Percentiles rank a stretch among this genome's conserved stretches.
Conservation (phyloP, 306 rosid genomes). For the Trifolium pratense region DNA sequence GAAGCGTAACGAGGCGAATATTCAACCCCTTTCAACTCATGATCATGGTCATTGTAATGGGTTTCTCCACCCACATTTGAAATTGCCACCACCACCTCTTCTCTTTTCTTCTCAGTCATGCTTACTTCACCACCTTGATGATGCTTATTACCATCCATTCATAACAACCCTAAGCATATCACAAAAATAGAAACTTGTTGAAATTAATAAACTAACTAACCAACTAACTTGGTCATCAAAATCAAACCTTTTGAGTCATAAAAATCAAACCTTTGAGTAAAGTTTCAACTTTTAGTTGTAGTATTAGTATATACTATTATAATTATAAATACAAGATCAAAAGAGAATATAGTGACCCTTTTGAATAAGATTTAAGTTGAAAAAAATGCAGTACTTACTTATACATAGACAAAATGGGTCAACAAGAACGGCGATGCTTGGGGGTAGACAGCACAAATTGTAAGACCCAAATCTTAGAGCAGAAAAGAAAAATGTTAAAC, state of each 20-base stretch:
- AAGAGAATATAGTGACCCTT: too few species aligned
- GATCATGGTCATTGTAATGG: slow-evolving; percentile 12
- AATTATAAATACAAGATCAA: too few species aligned
- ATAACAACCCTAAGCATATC: slow-evolving; percentile 37
- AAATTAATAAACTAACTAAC: not conserved
- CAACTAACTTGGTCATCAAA: not conserved
- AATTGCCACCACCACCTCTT: slow-evolving; percentile 64
- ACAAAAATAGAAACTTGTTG: slow-evolving; percentile 3
- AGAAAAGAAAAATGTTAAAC: too few species aligned
- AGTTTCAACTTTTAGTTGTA: too few species aligned
- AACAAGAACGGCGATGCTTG: too few species aligned
- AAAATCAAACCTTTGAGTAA: too few species aligned
- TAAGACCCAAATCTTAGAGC: too few species aligned
- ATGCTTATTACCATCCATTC: slow-evolving; percentile 47
- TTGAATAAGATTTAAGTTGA: too few species aligned
- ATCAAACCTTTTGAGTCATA: slow-evolving; percentile 3
- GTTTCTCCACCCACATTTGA: slow-evolving; percentile 45
- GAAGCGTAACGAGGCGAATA: not conserved
- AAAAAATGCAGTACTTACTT: too few species aligned
- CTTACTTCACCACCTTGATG: slow-evolving; percentile 51
- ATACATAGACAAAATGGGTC: too few species aligned
- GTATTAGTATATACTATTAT: too few species aligned
- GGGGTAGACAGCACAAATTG: too few species aligned
- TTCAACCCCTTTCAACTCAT: slow-evolving; percentile 29
- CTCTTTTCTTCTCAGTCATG: slow-evolving; percentile 61